Evolutionary conservation across 129 eudicot genomes (phyloP), one percentile per base, ranked within the genome.

Genomic region (Scalesia atractyloides): DNA sequence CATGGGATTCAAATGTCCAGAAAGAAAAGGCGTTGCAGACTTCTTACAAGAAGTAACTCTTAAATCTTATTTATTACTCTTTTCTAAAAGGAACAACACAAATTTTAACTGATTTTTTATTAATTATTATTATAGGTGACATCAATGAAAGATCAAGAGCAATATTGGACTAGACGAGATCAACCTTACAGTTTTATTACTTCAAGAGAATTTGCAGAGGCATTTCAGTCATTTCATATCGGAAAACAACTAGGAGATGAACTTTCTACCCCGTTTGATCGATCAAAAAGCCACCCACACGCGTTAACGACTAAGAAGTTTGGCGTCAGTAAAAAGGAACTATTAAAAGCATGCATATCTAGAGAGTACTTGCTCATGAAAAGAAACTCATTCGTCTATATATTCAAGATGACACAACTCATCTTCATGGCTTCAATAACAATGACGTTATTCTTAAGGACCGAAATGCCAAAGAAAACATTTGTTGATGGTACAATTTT

Each of bases 291-390:
- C 73, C 97, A 95, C 79, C 95, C 96, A 17, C 83, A 85, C 47
- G 96, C 99, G 10, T 76, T 91, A 75, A 91, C 95, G 10, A 95
- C 90, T 3, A 73, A 86, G 34, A 88, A 70, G 52, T 95, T 79
- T 5, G 99, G 99, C 22, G 89, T 91, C 46, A 79, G 87, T 83
- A 95, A 84, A 76, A 83, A 52, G 74, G 99, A 90, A 51, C 76
- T 95, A 58, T 44, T 95, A 6, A 88, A 91, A 82, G 97, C 99
- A 13, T 90, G 97, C 76, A 75, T 82, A 19, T 56, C 96, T 14
- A 83, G 99, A 82, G 99, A 95, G 61, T 85, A 63, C 34, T 78
- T 95, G 39, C 86, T 95, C 10, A 95, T 95, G 97, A 88, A 86
- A 84, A 83, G 99, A 78, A 95, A 91, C 72, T 82, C 89, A 15